Percentiles rank a stretch among this genome's conserved stretches.
phyloP scores from a whole-genome alignment of 345 rosid genomes.

The Nephelium lappaceum region DNA sequence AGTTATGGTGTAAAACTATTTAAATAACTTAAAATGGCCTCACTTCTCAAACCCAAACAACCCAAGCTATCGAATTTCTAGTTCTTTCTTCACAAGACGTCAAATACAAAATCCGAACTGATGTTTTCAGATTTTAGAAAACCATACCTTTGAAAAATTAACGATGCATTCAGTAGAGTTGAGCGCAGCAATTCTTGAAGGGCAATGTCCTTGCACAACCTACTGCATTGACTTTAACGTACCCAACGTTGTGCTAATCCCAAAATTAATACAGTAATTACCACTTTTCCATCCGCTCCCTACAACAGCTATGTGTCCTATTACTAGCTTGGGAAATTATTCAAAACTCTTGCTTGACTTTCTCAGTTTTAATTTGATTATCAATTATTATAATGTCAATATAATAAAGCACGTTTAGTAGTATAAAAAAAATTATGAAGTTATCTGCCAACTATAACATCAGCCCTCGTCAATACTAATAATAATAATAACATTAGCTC shows the following conservation, averaged over 20 bases:
- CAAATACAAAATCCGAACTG: no score
- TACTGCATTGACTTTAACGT: not conserved
- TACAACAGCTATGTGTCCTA: not conserved
- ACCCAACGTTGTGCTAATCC: not conserved
- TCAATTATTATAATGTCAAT: no score
- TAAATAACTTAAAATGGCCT: no score
- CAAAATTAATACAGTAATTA: not conserved
- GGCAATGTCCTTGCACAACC: not conserved
- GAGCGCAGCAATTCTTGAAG: not conserved
- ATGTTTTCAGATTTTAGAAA: no score
- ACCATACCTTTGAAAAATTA: not conserved
- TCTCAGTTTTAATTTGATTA: no score
- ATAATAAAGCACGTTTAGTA: no score
- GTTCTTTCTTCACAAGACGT: not conserved
- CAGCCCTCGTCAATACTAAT: no score
- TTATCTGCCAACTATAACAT: no score
- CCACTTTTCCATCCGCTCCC: not conserved
- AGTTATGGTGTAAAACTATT: no score
- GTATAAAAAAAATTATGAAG: no score
- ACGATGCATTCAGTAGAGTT: not conserved
- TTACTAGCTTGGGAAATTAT: not conserved
- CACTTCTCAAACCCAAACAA: no score
- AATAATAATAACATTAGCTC: no score
- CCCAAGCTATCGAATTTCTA: not conserved
- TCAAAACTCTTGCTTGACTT: slow-evolving; percentile 3